Evolutionary conservation across 169 alveolate species (phyloP).

Genomic region (Cystoisospora suis): DNA sequence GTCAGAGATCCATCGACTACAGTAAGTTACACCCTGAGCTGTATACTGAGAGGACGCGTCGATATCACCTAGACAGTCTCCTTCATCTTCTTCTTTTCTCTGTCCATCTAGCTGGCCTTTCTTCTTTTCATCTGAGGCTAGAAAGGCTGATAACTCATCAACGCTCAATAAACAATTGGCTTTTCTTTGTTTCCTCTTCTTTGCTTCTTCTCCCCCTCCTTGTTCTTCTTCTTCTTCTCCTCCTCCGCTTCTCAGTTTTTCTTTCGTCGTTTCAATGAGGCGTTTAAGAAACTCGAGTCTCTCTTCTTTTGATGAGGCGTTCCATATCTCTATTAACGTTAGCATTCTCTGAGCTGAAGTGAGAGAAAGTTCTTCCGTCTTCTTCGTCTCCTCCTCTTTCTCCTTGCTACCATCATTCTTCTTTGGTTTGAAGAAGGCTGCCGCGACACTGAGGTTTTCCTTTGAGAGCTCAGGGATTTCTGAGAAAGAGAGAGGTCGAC

Average conservation of each 20-base stretch:
- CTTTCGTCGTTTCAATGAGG: background rate
- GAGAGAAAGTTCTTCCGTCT: too few relatives aligned
- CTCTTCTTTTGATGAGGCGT: background rate
- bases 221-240: background rate
- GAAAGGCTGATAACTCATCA: background rate
- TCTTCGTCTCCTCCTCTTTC: too few relatives aligned
- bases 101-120: background rate
- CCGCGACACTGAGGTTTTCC: too few relatives aligned
- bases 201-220: background rate
- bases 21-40: background rate
- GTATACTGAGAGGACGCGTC: too few relatives aligned
- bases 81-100: too few relatives aligned
- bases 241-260: background rate
- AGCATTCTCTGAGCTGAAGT: background rate
- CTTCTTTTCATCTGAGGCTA: background rate
- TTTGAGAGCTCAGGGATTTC: too few relatives aligned
- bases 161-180: background rate
- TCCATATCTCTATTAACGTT: background rate
- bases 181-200: background rate
- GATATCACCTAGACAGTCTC: too few relatives aligned
- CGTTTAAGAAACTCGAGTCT: background rate
- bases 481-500: too few relatives aligned
- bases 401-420: too few relatives aligned
- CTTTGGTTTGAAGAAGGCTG: too few relatives aligned
- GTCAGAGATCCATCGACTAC: background rate